phyloP scores from a whole-genome alignment of 75 land plant species.

The Larix kaempferi region DNA sequence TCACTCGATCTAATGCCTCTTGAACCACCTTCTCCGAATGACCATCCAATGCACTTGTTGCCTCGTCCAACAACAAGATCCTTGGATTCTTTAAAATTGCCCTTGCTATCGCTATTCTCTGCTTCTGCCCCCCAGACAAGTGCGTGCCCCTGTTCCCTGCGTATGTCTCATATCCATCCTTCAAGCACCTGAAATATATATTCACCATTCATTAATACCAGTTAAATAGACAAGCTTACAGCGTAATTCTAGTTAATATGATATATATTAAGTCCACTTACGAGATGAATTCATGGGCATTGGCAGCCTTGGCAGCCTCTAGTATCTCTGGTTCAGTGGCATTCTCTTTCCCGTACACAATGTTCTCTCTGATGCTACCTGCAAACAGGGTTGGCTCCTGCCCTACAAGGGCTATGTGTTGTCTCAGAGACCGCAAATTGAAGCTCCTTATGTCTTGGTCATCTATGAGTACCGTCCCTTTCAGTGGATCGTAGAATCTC shows the following conservation, averaged over 20 bases:
- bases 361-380: conserved; percentile 35
- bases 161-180: conserved; percentile 55
- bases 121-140: conserved; percentile 71
- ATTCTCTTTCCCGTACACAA: conserved; percentile 29
- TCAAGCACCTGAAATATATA: conserved; percentile 32
- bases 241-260: no score
- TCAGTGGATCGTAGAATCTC: conserved; percentile 22
- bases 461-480: conserved; percentile 25
- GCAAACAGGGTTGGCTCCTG: conserved; percentile 51
- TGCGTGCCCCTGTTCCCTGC: conserved; percentile 58
- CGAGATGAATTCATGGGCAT: conserved; percentile 52
- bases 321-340: conserved; percentile 31
- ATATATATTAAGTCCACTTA: conserved; percentile 6
- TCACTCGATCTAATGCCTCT: conserved; percentile 45
- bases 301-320: conserved; percentile 38
- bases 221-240: no score
- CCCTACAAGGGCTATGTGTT: conserved; percentile 40
- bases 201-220: conserved; percentile 6
- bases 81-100: conserved; percentile 64
- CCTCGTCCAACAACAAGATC: conserved; percentile 57
- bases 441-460: conserved; percentile 18
- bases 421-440: conserved; percentile 21
- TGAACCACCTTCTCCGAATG: conserved; percentile 70
- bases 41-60: conserved; percentile 67
- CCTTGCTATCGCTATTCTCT: conserved; percentile 68